Base-by-base conservation (phyloP, 331 rosid species). In the Erythrophleum ivorense region DNA sequence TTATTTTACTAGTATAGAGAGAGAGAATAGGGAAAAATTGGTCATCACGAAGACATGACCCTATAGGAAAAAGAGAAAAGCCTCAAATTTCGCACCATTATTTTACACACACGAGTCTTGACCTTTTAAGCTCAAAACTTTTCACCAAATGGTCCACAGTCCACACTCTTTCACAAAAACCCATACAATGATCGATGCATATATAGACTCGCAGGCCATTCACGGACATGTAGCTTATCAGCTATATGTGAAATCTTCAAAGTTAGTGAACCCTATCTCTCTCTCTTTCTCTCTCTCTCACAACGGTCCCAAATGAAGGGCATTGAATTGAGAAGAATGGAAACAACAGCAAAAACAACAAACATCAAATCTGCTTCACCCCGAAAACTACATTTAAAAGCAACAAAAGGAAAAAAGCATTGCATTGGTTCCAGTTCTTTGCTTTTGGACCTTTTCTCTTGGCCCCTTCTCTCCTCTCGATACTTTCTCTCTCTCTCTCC, bases 361-460 rank as follows among this genome's bases (percentile, higher is more conserved):
- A 87, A 80, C 92, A 81, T 85, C 87, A 88, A 86, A 87, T 86
- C 87, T 79, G 84, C 82, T 82, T 64, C 40, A 71, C 60, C 91
- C 90, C 86, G 38, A 85, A 94, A 86, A 83, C 86, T 82, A 82
- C 85, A 85, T 86, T 80, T 64, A 81, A 86, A 81, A 83, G 60
- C 79, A 88, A 79, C 82, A 85, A 86, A 86, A 81, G 64, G 68
- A 73, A 79, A 77, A 60, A 19, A 62, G 87, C 81, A 50, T 53
- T 14, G 89, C 96, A 89, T 88, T 87, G 97, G 87, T 93, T 92
- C 90, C 86, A 75, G 98, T 89, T 84, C 71, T 88, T 81, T 83
- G 80, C 82, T 84, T 68, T 93, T 93, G 97, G 97, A 90, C 80
- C 83, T 83, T 93, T 77, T 90, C 91, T 85, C 65, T 95, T 95